Base-by-base conservation (phyloP, 2,329 filamentous ascomycete species). In the Paradendryphiella salina region DNA sequence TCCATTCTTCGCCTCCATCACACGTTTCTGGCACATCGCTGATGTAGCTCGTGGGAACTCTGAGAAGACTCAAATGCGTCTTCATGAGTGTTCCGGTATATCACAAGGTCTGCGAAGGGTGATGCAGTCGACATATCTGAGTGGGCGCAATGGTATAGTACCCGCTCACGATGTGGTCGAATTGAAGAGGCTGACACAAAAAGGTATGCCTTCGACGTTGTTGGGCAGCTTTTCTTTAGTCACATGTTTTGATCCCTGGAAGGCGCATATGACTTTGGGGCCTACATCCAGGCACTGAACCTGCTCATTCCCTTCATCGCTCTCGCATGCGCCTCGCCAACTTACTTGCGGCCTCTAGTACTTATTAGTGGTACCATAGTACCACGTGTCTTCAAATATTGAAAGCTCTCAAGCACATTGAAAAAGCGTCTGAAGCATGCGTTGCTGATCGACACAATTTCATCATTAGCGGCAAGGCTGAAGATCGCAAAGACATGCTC, bases 151-250 rank as follows among this genome's bases (percentile, higher is more conserved):
- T 43, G 39, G 46, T 49, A 47, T 14, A 15, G 11, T 17, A 2
- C n/a, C 2, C 9, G 1, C 4, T 11, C 11, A 7, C n/a, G 23
- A 6, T 11, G 18, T 10, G 2, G 9, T 15, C 4, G 3, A 6
- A 6, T 3, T 3, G 4, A 8, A 10, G 4, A 18, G 2, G 9
- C 41, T 44, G 6, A 46, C 17, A 4, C 1, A 23, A 11, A n/a
- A 2, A 52, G 52, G 52, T 56, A 52, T 14, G 37, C 52, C 0
- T 56, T 52, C 37, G 52, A 56, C 9, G 37, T 50, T 1, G 38
- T 53, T 13, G 53, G 53, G 6, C 26, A 50, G 4, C 35, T 56
- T 1, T 56, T 53, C 32, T 56, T 56, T 17, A 47, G 53, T 13
- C 17, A 36, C 14, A 41, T 39, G 26, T 56, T 56, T 20, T 43